Percentiles rank a stretch among this genome's conserved stretches.
These are phyloP conservation scores for Colletotrichum neosansevieriae DNA, from an alignment of 2,329 filamentous ascomycete species.

Conservation along the genomic window DNA sequence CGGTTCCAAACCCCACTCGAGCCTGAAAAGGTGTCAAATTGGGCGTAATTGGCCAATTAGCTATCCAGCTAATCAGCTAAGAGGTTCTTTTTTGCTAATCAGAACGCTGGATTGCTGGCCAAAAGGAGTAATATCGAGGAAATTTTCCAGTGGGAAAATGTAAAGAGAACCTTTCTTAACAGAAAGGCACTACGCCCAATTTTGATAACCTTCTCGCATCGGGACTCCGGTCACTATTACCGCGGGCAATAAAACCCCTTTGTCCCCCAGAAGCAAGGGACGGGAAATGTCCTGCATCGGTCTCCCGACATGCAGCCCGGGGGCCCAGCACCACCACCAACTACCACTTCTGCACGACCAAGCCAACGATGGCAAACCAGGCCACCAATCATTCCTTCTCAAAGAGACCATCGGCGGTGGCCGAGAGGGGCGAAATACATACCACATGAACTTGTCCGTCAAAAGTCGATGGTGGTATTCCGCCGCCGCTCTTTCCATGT, in stretches of 20 bases:
- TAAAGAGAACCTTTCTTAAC: too few relatives aligned
- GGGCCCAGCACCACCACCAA: constrained; percentile 16
- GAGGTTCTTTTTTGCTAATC: too few relatives aligned
- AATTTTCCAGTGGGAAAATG: too few relatives aligned
- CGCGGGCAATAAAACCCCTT: not conserved
- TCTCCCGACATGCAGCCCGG: constrained; percentile 31
- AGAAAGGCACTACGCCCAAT: too few relatives aligned
- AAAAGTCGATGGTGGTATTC: not conserved
- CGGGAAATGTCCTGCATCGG: constrained; percentile 11
- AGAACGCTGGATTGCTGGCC: too few relatives aligned
- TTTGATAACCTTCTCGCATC: too few relatives aligned
- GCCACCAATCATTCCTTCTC: constrained; percentile 1
- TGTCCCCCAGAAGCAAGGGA: not conserved
- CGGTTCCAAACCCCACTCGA: too few relatives aligned
- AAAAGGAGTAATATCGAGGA: too few relatives aligned
- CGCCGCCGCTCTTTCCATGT: not conserved
- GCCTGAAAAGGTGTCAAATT: too few relatives aligned
- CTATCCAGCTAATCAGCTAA: too few relatives aligned
- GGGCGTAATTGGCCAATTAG: too few relatives aligned
- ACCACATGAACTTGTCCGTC: not conserved
- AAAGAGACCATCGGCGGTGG: not conserved
- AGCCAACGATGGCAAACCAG: constrained; percentile 12
- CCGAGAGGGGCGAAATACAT: constrained; percentile 15
- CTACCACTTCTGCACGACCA: not conserved
- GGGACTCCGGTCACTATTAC: not conserved